Conservation (phyloP, 208 protist species). For the Trypanosoma scelopori region DNA sequence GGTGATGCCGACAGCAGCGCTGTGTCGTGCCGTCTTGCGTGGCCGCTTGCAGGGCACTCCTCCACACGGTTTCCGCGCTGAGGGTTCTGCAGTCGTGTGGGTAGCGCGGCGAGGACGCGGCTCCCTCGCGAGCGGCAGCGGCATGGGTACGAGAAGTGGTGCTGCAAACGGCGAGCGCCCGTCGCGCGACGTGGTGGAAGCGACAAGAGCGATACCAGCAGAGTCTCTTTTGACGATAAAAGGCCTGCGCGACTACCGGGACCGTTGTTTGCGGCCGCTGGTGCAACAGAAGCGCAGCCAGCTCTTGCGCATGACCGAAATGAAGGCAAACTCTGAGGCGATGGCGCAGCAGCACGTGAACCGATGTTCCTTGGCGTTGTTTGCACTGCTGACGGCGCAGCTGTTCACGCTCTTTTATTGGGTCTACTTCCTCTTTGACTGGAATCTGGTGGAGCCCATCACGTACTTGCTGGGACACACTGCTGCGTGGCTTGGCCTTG, state of each 20-base stretch:
- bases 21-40: neutral
- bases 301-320: constrained; percentile 31
- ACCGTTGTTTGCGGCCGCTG: constrained; percentile 26
- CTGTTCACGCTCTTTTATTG: constrained; percentile 65
- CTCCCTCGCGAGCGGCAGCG: neutral
- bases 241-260: constrained; percentile 35
- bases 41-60: neutral
- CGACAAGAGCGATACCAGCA: neutral
- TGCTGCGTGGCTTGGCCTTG: constrained; percentile 66
- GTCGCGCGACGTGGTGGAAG: neutral
- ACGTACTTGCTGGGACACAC: constrained; percentile 81
- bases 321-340: constrained; percentile 37
- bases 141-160: neutral
- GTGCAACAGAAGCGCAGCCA: constrained; percentile 30
- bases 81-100: neutral
- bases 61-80: neutral
- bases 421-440: constrained; percentile 85
- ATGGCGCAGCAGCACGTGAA: constrained; percentile 32
- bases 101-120: neutral
- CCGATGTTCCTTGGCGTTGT: constrained; percentile 26
- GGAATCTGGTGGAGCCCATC: constrained; percentile 89
- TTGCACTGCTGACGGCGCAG: constrained; percentile 54
- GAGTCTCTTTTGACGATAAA: constrained; percentile 20
- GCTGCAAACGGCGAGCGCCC: neutral
- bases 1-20: no score